Conservation (phyloP, 1,139 yeast species). For the Yamadazyma triangularis region DNA sequence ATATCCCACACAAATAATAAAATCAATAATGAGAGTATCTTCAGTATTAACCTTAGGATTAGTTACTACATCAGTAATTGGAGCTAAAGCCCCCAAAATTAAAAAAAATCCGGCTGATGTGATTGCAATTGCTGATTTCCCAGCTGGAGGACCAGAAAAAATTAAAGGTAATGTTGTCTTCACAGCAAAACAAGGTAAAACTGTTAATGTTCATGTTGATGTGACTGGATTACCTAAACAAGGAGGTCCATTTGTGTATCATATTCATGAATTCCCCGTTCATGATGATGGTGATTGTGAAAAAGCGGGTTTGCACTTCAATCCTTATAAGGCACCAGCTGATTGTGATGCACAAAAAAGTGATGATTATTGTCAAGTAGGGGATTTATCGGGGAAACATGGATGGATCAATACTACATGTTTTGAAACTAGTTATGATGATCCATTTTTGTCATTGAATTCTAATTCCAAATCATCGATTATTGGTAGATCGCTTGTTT, state of each 20-base stretch:
- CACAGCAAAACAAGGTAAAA: constrained; percentile 40
- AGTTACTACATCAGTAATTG: no score
- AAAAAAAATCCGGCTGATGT: constrained; percentile 41
- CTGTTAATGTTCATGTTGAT: constrained; percentile 57
- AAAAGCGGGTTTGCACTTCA: constrained; percentile 47
- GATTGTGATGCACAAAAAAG: constrained; percentile 41
- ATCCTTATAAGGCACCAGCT: constrained; percentile 46
- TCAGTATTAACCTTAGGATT: no score
- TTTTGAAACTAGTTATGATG: constrained; percentile 48
- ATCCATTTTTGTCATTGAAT: constrained; percentile 51
- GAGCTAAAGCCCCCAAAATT: constrained; percentile 35
- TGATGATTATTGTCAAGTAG: constrained; percentile 54
- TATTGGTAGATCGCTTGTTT: constrained; percentile 49
- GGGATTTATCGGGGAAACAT: constrained; percentile 63
- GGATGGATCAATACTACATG: constrained; percentile 56
- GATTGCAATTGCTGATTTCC: constrained; percentile 56
- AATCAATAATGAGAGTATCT: no score
- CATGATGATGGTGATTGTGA: constrained; percentile 44
- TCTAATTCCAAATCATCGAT: constrained; percentile 43
- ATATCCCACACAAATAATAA: no score
- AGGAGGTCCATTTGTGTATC: constrained; percentile 59
- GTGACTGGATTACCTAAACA: constrained; percentile 51
- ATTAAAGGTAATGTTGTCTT: constrained; percentile 50
- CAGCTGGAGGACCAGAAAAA: constrained; percentile 35
- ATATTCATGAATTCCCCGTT: constrained; percentile 49